phyloP scores from a whole-genome alignment of 768 basidiomycete genomes.

The Boletus speciosus region DNA sequence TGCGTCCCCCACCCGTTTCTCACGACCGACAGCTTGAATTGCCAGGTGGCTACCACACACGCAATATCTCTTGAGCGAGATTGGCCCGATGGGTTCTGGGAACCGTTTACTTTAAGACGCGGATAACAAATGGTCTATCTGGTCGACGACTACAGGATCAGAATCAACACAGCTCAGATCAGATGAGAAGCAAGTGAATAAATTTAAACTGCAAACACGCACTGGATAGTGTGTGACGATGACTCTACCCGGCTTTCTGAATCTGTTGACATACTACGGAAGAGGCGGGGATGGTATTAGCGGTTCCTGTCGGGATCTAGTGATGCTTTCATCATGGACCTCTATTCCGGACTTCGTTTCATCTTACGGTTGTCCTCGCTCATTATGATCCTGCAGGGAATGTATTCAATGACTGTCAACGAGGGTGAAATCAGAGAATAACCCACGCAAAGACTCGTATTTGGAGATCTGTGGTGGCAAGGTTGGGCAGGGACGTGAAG shows the following conservation, averaged over 20 bases:
- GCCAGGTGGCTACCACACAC: background rate
- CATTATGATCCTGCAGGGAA: background rate
- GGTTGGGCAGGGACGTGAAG: background rate
- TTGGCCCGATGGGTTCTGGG: background rate
- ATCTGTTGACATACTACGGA: background rate
- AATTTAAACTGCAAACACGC: background rate
- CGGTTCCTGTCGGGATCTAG: background rate
- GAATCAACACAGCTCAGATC: background rate
- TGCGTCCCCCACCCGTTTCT: background rate
- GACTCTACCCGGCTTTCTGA: background rate
- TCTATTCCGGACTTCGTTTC: background rate
- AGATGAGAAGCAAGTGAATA: background rate
- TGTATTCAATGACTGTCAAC: background rate
- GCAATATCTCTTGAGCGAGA: background rate
- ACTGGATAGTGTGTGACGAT: background rate
- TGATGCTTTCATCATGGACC: background rate
- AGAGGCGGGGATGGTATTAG: background rate
- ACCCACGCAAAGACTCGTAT: background rate
- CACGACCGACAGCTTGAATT: background rate
- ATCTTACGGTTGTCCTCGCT: background rate
- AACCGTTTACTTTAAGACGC: background rate
- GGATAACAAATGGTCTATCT: background rate
- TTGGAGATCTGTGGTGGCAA: background rate
- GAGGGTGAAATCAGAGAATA: background rate
- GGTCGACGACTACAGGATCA: background rate